phyloP scores from a whole-genome alignment of 2,329 filamentous ascomycete genomes.

The Beauveria sp. region DNA sequence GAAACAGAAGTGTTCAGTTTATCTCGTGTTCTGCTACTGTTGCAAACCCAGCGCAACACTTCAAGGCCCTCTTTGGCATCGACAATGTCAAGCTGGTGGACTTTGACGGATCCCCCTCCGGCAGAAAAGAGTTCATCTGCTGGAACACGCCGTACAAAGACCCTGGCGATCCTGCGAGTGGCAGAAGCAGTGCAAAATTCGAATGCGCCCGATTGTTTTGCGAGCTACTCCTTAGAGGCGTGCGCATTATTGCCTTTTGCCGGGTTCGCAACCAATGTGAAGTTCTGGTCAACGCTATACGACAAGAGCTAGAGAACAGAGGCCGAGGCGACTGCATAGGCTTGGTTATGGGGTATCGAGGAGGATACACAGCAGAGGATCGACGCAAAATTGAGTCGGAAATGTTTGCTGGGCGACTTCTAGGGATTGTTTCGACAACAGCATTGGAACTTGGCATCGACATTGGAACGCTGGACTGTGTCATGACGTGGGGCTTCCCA shows the following conservation, averaged over 20 bases:
- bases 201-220: slow-evolving; percentile 91
- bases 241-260: slow-evolving; percentile 90
- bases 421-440: slow-evolving; percentile 90
- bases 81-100: slow-evolving; percentile 75
- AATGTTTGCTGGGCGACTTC: slow-evolving; percentile 92
- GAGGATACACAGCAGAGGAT: slow-evolving; percentile 90
- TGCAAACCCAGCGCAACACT: slow-evolving; percentile 84
- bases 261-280: slow-evolving; percentile 84
- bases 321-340: slow-evolving; percentile 68
- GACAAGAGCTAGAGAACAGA: slow-evolving; percentile 64
- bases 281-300: slow-evolving; percentile 70
- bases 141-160: slow-evolving; percentile 98
- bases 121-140: slow-evolving; percentile 89
- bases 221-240: slow-evolving; percentile 78
- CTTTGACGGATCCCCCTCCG: slow-evolving; percentile 83
- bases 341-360: slow-evolving; percentile 90
- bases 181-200: slow-evolving; percentile 71
- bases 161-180: slow-evolving; percentile 76
- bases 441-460: slow-evolving; percentile 92
- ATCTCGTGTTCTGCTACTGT: slow-evolving; percentile 96
- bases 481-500: slow-evolving; percentile 88
- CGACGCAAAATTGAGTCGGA: slow-evolving; percentile 81
- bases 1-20: slow-evolving; percentile 79
- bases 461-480: slow-evolving; percentile 88
- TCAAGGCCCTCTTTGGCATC: slow-evolving; percentile 88